Conservation (phyloP, 73 alveolate genomes). For the Stentor coeruleus region DNA sequence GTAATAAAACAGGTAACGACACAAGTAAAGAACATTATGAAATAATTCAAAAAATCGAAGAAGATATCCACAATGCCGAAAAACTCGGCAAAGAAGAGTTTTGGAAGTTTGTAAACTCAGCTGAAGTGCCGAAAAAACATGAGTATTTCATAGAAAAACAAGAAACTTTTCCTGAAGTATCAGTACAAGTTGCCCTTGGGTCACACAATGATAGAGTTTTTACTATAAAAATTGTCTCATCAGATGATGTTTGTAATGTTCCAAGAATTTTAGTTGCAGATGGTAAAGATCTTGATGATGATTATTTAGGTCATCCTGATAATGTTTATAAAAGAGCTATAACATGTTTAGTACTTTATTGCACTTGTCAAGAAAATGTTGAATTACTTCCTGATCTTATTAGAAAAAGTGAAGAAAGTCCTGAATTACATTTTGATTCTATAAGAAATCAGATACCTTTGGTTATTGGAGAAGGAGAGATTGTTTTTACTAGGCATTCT, state of each 20-base stretch:
- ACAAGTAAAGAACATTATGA: background rate
- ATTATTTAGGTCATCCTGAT: background rate
- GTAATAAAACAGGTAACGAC: background rate
- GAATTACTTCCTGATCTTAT: background rate
- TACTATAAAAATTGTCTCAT: background rate
- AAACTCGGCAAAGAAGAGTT: background rate
- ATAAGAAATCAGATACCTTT: background rate
- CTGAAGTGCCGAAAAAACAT: background rate
- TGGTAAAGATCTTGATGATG: background rate
- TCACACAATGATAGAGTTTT: background rate
- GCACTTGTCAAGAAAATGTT: background rate
- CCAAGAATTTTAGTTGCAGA: background rate
- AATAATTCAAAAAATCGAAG: background rate
- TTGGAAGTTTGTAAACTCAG: background rate
- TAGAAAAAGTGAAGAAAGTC: background rate
- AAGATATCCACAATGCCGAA: background rate
- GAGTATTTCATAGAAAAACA: background rate
- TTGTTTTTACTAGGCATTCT: background rate
- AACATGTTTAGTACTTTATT: background rate
- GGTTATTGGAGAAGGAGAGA: background rate
- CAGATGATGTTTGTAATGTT: background rate
- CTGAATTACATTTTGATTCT: background rate
- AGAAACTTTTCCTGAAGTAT: background rate
- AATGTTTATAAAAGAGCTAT: background rate
- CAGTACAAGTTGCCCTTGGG: too few relatives aligned